phyloP scores from a whole-genome alignment of 352 stramenopile species.

The Porosira glacialis region DNA sequence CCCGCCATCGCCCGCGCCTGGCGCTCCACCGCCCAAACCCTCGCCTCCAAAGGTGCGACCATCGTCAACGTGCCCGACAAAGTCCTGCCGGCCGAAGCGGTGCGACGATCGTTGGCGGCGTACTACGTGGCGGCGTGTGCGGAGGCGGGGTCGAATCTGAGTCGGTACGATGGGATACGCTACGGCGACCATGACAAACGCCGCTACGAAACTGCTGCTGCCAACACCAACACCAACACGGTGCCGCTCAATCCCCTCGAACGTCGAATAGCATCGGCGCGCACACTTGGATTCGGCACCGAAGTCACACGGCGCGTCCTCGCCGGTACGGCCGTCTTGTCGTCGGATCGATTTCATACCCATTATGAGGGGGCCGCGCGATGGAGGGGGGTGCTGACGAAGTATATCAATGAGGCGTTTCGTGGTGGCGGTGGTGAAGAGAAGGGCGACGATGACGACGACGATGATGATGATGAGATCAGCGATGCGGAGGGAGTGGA shows the following conservation, averaged over 20 bases:
- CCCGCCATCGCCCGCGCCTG: slow-evolving; percentile 84
- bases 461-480: too few species aligned
- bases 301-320: slow-evolving; percentile 75
- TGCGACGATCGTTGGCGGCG: slow-evolving; percentile 85
- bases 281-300: slow-evolving; percentile 63
- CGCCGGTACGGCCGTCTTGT: slow-evolving; percentile 74
- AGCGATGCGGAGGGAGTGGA: slow-evolving; percentile 69
- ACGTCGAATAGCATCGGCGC: slow-evolving; percentile 61
- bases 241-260: slow-evolving; percentile 61
- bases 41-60: slow-evolving; percentile 41
- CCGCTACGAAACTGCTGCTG: too few species aligned
- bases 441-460: too few species aligned
- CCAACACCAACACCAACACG: too few species aligned
- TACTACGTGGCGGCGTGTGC: slow-evolving; percentile 98
- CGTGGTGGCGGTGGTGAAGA: slow-evolving; percentile 10
- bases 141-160: slow-evolving; percentile 97
- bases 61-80: too few species aligned
- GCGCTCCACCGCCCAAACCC: slow-evolving; percentile 76
- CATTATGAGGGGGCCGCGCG: slow-evolving; percentile 77
- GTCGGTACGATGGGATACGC: slow-evolving; percentile 92
- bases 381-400: slow-evolving; percentile 57
- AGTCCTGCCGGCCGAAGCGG: slow-evolving; percentile 74
- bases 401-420: slow-evolving; percentile 54
- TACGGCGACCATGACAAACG: too few species aligned
- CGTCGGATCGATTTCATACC: slow-evolving; percentile 78